Evolutionary conservation across 176 grass and related monocot genomes (phyloP), one percentile per base, ranked within the genome.

Genomic region (Zea mays): DNA sequence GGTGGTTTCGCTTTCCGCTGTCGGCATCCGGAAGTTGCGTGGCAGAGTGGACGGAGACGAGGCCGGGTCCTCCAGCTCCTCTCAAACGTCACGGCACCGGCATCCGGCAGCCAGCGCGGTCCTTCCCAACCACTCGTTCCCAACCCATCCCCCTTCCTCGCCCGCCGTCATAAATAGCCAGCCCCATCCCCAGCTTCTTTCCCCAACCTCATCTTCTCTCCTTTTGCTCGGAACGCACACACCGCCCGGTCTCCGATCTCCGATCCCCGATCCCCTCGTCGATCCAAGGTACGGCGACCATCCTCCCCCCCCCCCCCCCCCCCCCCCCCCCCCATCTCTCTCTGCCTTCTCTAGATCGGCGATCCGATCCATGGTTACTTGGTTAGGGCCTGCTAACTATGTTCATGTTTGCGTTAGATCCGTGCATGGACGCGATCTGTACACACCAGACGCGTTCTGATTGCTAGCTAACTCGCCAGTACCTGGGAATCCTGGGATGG

Each of bases 211-310:
- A 19, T 51, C 20, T 64, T 67, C 2, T 12, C 10, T 84, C 15
- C 3, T 5, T 38, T 66, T 41, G 50, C 19, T 55, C 35, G 4
- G 48, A 72, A n/a, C 70, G 0, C 46, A 0, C 7, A 1, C 20
- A 12, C 48, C 0, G 0, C 8, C 34, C 65, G 7, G 33, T 27
- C 35, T 14, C 40, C 65, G 38, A 33, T 45, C 46, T 2, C 0
- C n/a, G 27, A 27, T 10, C 35, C 19, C 40, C 65, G 38, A 33
- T 45, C 46, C 3, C 0, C n/a, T 77, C 82, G 73, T 42, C 56
- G 74, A 41, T 60, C 35, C 66, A 84, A 78, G 82, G 82, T 84
- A 84, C 5, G 74, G 35, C 21, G 13, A 58, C 8, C 2, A 1
- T 46, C 19, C 41, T 1, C 1, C 8, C 46, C 10, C 8, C 3